Evolutionary conservation across 2,329 filamentous ascomycete species (phyloP).

Genomic region (Trichoderma koningiopsis): DNA sequence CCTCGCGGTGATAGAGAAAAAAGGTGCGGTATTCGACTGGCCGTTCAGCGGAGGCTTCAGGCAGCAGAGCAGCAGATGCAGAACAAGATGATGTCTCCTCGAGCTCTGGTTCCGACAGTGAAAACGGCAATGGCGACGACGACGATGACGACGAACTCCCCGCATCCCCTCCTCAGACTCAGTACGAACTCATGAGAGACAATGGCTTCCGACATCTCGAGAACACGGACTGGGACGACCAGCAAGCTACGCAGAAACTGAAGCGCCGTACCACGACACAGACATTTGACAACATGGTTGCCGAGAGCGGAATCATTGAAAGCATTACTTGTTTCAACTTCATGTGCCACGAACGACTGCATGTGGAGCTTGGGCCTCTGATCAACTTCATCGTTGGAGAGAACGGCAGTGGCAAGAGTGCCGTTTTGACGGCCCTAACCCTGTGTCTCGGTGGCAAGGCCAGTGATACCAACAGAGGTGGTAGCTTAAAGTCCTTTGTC

Average conservation of each 20-base stretch:
- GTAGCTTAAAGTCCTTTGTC: constrained; percentile 85
- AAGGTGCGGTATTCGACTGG: constrained; percentile 39
- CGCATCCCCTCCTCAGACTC: constrained; percentile 52
- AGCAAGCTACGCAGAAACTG: constrained; percentile 66
- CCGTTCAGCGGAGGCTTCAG: constrained; percentile 20
- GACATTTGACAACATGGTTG: constrained; percentile 69
- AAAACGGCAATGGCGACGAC: constrained; percentile 35
- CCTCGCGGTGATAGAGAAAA: constrained; percentile 35
- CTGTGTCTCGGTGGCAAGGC: constrained; percentile 95
- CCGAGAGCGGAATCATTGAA: constrained; percentile 85
- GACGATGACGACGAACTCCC: constrained; percentile 33
- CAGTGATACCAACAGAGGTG: constrained; percentile 86
- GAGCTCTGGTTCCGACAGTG: constrained; percentile 38
- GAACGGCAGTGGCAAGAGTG: constrained; percentile 97
- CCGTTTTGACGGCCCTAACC: constrained; percentile 88
- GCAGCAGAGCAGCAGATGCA: constrained; percentile 24
- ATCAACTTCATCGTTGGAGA: constrained; percentile 99
- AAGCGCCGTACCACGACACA: constrained; percentile 48
- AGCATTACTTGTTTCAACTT: constrained; percentile 88
- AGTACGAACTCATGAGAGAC: constrained; percentile 65
- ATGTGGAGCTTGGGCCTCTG: constrained; percentile 83
- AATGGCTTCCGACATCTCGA: constrained; percentile 60
- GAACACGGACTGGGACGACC: constrained; percentile 61
- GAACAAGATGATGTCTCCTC: constrained; percentile 32
- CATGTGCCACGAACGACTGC: constrained; percentile 88